These are phyloP conservation scores for Russula virescens DNA, from an alignment of 768 basidiomycete species.

Conservation along the genomic window DNA sequence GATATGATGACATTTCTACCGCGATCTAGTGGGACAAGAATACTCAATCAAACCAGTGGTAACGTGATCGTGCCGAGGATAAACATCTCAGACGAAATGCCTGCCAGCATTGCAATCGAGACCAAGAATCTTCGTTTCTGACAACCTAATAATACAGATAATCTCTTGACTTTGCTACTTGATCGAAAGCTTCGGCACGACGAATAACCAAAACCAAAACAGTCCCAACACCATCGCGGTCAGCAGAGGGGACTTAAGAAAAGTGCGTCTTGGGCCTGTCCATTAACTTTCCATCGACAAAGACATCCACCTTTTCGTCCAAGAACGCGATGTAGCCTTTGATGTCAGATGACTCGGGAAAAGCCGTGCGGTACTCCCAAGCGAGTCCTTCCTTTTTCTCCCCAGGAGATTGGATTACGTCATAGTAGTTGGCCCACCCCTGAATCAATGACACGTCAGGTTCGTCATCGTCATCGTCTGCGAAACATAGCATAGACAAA, in stretches of 20 bases:
- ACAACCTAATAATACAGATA: no score
- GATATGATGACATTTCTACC: background rate
- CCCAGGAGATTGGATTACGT: conserved; percentile 42
- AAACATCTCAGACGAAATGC: background rate
- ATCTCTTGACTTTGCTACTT: no score
- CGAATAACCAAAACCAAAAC: no score
- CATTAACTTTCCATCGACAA: conserved; percentile 51
- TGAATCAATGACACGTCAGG: conserved; percentile 25
- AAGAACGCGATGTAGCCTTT: conserved; percentile 53
- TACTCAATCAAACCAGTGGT: background rate
- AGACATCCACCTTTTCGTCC: conserved; percentile 64
- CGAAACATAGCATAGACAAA: no score
- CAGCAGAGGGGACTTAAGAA: background rate
- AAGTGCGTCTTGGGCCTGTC: conserved; percentile 26
- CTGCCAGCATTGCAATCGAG: background rate
- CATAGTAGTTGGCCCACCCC: conserved; percentile 57
- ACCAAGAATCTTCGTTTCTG: background rate
- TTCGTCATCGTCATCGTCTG: background rate
- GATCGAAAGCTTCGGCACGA: no score
- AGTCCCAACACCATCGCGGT: background rate
- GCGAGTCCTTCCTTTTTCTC: conserved; percentile 44
- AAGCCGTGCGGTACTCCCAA: conserved; percentile 60
- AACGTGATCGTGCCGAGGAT: background rate
- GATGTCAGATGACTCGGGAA: conserved; percentile 45
- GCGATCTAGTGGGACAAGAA: background rate